These are phyloP conservation scores for Elaeis oleifera DNA, from an alignment of 202 grass and related monocot species.

Conservation along the genomic window DNA sequence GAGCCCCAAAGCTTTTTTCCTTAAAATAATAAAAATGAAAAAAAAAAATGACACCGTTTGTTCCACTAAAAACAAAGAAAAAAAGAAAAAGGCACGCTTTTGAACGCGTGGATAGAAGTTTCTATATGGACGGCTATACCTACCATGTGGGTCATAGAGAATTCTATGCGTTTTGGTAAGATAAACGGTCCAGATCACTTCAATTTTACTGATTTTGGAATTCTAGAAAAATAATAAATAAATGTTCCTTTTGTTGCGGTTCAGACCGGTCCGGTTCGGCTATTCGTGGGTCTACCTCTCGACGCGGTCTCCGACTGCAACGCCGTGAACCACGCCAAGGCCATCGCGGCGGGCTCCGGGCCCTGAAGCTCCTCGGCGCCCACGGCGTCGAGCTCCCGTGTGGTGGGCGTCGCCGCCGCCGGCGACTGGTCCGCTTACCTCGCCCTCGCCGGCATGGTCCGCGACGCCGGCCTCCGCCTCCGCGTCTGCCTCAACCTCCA, in stretches of 20 bases:
- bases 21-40: too few relatives aligned
- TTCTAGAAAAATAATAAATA: not conserved
- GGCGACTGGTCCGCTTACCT: conserved; percentile 45
- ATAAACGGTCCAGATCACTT: too few relatives aligned
- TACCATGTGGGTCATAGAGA: too few relatives aligned
- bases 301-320: conserved; percentile 40
- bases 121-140: too few relatives aligned
- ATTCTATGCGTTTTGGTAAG: too few relatives aligned
- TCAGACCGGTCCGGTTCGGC: conserved; percentile 27
- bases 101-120: too few relatives aligned
- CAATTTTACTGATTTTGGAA: not conserved
- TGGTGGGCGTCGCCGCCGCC: conserved; percentile 54
- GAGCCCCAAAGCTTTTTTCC: too few relatives aligned
- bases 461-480: conserved; percentile 49
- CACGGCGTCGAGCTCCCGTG: conserved; percentile 70
- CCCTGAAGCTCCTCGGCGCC: conserved; percentile 55
- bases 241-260: not conserved
- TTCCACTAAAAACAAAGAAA: too few relatives aligned
- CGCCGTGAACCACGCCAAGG: conserved; percentile 41
- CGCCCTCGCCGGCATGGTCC: conserved; percentile 60
- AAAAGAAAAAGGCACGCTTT: too few relatives aligned
- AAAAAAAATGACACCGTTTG: too few relatives aligned
- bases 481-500: conserved; percentile 53
- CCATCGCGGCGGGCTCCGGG: conserved; percentile 47
- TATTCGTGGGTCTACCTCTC: conserved; percentile 69